These are phyloP conservation scores for Cyamopsis tetragonoloba DNA, from an alignment of 306 rosid species.

Conservation along the genomic window DNA sequence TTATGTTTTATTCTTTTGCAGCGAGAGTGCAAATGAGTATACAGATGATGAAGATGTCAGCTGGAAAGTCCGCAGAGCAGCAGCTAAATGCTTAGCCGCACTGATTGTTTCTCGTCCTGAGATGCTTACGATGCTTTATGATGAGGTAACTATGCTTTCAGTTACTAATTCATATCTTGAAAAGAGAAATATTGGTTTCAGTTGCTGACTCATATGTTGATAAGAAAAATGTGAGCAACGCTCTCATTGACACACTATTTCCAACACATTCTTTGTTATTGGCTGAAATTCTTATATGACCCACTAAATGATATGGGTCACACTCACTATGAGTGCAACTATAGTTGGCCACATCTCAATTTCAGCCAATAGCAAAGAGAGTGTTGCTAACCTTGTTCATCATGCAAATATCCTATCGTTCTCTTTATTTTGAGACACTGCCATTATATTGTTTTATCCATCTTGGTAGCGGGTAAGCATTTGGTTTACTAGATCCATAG, in stretches of 20 bases:
- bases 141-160: constrained; percentile 59
- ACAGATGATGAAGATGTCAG: constrained; percentile 99
- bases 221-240: no score
- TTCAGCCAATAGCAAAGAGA: no score
- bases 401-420: neutral
- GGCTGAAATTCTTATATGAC: no score
- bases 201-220: no score
- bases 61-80: constrained; percentile 99
- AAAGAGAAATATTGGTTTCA: no score
- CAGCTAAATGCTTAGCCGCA: constrained; percentile 98
- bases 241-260: no score
- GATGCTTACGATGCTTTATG: constrained; percentile 85
- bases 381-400: no score
- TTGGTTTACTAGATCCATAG: neutral
- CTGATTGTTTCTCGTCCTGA: constrained; percentile 95
- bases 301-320: no score
- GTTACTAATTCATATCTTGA: neutral
- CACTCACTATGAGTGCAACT: no score
- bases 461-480: neutral
- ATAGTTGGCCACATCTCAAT: no score
- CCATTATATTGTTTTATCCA: neutral
- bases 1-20: constrained; percentile 38
- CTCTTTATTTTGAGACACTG: neutral
- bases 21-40: constrained; percentile 97
- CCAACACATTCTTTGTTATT: no score